Conservation (phyloP, 1,284 basidiomycete genomes). For the Hypsizygus ulmarius region DNA sequence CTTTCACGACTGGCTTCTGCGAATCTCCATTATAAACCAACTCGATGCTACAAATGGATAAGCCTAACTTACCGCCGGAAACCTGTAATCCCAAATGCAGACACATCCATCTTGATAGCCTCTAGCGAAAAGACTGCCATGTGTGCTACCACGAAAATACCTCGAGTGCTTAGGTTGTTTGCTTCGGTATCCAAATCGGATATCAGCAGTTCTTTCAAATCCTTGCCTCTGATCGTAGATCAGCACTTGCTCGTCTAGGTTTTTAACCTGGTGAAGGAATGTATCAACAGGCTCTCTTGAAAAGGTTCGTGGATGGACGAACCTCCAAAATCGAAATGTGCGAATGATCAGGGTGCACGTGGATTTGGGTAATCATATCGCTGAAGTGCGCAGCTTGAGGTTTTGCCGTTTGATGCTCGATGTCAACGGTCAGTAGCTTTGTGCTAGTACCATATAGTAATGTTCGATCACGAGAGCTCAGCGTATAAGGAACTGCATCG, state of each 20-base stretch:
- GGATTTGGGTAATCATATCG: conserved; percentile 43
- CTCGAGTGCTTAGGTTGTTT: conserved; percentile 13
- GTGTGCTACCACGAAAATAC: conserved; percentile 31
- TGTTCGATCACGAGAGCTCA: conserved; percentile 18
- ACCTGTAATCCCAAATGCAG: conserved; percentile 50
- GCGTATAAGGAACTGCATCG: conserved; percentile 22
- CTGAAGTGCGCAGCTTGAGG: conserved; percentile 32
- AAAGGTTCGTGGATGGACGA: not conserved
- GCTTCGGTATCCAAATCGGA: conserved; percentile 44
- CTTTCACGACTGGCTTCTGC: conserved; percentile 19
- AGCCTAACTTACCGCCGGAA: conserved; percentile 36
- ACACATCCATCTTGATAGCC: conserved; percentile 45
- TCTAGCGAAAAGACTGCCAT: conserved; percentile 41
- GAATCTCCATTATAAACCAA: not conserved
- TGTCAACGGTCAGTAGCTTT: conserved; percentile 29
- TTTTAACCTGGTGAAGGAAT: conserved; percentile 39
- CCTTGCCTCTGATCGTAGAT: conserved; percentile 40
- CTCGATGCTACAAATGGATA: not conserved
- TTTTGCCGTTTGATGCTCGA: conserved; percentile 32
- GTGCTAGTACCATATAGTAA: conserved; percentile 24
- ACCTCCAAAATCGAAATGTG: conserved; percentile 48
- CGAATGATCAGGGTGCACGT: conserved; percentile 41
- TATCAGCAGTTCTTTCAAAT: conserved; percentile 38
- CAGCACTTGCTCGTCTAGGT: conserved; percentile 47
- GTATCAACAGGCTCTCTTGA: conserved; percentile 10